These are phyloP conservation scores for Soucietia sequanensis DNA, from an alignment of 805 yeast genomes.

Conservation along the genomic window DNA sequence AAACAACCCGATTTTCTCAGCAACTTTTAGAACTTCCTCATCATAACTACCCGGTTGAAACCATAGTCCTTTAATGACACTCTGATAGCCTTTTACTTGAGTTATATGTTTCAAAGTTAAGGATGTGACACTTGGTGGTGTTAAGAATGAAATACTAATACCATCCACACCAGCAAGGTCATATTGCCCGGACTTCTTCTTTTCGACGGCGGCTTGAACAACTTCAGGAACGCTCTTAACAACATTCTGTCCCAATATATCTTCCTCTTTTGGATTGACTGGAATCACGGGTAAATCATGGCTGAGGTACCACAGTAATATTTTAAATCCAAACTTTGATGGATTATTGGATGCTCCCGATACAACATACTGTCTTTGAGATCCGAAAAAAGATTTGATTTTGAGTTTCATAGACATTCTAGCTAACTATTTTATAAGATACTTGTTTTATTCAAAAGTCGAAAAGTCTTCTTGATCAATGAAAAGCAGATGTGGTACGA, in stretches of 20 bases:
- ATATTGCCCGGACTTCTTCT: conserved; percentile 21
- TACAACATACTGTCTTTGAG: conserved; percentile 56
- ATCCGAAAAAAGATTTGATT: conserved; percentile 49
- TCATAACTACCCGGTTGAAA: conserved; percentile 82
- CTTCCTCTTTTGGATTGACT: conserved; percentile 55
- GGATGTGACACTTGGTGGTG: conserved; percentile 65
- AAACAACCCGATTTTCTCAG: conserved; percentile 31
- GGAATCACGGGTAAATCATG: conserved; percentile 62
- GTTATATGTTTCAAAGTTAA: conserved; percentile 34
- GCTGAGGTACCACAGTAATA: conserved; percentile 62
- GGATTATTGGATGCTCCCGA: conserved; percentile 71
- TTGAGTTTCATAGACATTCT: conserved; percentile 41
- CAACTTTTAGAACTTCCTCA: conserved; percentile 43
- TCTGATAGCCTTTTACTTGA: conserved; percentile 38
- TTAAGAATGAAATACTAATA: conserved; percentile 63
- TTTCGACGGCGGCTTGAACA: conserved; percentile 16
- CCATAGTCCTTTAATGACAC: conserved; percentile 61
- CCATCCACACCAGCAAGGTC: conserved; percentile 37
- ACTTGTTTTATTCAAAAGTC: too few species aligned
- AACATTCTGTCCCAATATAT: conserved; percentile 46
- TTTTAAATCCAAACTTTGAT: conserved; percentile 66
- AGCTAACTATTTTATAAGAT: too few species aligned
- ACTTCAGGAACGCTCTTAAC: conserved; percentile 29
- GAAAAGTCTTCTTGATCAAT: too few species aligned
- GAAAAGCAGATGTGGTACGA: too few species aligned